Evolutionary conservation across 2,329 filamentous ascomycete species (phyloP).

Genomic region (Grosmannia penicillata): DNA sequence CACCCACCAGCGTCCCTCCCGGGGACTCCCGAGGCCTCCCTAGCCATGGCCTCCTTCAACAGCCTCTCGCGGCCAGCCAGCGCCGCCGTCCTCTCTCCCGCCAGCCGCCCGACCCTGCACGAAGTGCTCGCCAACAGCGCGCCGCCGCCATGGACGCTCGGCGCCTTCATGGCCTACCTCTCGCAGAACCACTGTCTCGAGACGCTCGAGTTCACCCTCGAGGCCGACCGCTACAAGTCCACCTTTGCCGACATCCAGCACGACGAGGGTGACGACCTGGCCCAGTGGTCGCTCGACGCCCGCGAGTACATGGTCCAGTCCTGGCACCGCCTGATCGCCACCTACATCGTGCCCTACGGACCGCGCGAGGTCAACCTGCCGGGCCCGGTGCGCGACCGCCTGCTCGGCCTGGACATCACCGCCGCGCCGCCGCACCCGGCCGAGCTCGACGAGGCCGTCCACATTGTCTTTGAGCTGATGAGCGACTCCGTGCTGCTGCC

Average conservation of each 20-base stretch:
- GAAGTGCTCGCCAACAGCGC: constrained; percentile 83
- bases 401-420: constrained; percentile 49
- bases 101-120: constrained; percentile 51
- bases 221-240: constrained; percentile 68
- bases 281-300: constrained; percentile 22
- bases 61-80: constrained; percentile 31
- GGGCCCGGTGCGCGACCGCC: constrained; percentile 65
- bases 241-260: constrained; percentile 31
- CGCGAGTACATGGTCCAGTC: constrained; percentile 59
- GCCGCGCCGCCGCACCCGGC: constrained; percentile 55
- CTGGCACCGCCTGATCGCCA: constrained; percentile 78
- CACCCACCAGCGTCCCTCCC: neutral
- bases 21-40: neutral
- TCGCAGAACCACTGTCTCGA: constrained; percentile 96
- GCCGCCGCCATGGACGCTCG: constrained; percentile 76
- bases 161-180: constrained; percentile 89
- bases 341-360: constrained; percentile 77
- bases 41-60: constrained; percentile 25
- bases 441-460: constrained; percentile 65
- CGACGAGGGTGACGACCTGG: constrained; percentile 20
- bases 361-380: constrained; percentile 85
- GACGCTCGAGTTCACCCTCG: constrained; percentile 91
- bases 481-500: constrained; percentile 90
- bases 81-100: constrained; percentile 27
- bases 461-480: constrained; percentile 90